These are phyloP conservation scores for Schizophyllum commune DNA, from an alignment of 1,284 basidiomycete species.

Conservation along the genomic window DNA sequence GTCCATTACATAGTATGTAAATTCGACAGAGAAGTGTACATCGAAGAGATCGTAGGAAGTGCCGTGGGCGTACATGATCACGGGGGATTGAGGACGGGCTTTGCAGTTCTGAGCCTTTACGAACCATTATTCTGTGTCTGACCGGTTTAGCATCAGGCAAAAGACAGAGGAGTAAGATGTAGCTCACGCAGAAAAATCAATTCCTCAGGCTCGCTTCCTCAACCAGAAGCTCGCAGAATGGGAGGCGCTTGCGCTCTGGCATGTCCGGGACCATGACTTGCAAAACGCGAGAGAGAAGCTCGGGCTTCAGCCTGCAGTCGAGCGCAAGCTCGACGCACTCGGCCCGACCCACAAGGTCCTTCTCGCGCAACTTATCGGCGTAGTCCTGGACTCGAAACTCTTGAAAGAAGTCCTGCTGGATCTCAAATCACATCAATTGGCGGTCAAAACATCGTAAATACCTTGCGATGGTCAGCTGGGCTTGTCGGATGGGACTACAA, in stretches of 20 bases:
- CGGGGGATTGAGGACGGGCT: too few relatives aligned
- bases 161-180: neutral
- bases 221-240: neutral
- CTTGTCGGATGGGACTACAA: too few relatives aligned
- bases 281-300: neutral
- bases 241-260: neutral
- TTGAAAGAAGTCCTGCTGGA: neutral
- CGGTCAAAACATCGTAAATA: too few relatives aligned
- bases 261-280: neutral
- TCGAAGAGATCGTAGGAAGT: too few relatives aligned
- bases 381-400: neutral
- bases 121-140: too few relatives aligned
- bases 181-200: neutral
- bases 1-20: too few relatives aligned
- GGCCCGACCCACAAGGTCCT: neutral
- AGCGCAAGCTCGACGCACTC: neutral
- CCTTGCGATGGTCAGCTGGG: too few relatives aligned
- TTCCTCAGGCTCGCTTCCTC: neutral
- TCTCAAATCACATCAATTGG: too few relatives aligned
- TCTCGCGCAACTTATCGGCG: neutral
- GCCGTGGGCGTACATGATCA: too few relatives aligned
- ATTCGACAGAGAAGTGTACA: too few relatives aligned
- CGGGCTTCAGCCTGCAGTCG: neutral
- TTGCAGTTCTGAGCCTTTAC: too few relatives aligned
- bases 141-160: neutral